Base-by-base conservation (phyloP, 176 grass and related monocot genomes). In the Bonia amplexicaulis region DNA sequence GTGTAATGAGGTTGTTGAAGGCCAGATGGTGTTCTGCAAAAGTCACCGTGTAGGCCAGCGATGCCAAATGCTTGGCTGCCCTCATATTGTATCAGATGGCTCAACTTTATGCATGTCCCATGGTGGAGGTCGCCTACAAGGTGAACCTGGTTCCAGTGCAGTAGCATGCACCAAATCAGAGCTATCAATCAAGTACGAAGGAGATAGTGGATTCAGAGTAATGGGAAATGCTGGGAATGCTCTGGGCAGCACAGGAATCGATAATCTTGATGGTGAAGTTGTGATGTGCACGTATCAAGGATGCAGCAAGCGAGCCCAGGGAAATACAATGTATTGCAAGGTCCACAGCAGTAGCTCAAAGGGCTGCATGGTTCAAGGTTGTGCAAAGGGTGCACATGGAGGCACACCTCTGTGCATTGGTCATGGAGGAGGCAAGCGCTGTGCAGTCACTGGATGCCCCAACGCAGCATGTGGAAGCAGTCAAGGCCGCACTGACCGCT, bases 341-440 rank as follows among this genome's bases (percentile, higher is more conserved):
- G 19, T 79, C 47, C 87, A 89, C 9, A 65, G 81, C 9, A 55
- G 80, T 71, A 46, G 49, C 58, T 69, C 58, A 20, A 88, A 88
- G 51, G 40, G 72, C 23, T 88, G 86, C 74, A 77, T 71, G 42
- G 80, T 88, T 52, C 29, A 71, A 62, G 86, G 86, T 25, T 89
- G 87, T 48, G 57, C 76, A 57, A 89, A 85, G 76, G 76, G 82
- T 69, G 87, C 82, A 74, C 87, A 89, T 85, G 87, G 87, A 67
- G 87, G 87, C 39, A 89, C 87, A 42, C 82, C 82, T 22, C 39
- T 89, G 27, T 89, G 87, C 69, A 85, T 89, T 39, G 59, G 47
- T n/a, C 87, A 89, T 85, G 87, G 87, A 48, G 87, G 87, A 48
- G 87, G 87, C 37, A 89, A 89, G n/a, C 75, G 87, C 5, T 89